Base-by-base conservation (phyloP, 768 basidiomycete genomes). In the Bullera alba region DNA sequence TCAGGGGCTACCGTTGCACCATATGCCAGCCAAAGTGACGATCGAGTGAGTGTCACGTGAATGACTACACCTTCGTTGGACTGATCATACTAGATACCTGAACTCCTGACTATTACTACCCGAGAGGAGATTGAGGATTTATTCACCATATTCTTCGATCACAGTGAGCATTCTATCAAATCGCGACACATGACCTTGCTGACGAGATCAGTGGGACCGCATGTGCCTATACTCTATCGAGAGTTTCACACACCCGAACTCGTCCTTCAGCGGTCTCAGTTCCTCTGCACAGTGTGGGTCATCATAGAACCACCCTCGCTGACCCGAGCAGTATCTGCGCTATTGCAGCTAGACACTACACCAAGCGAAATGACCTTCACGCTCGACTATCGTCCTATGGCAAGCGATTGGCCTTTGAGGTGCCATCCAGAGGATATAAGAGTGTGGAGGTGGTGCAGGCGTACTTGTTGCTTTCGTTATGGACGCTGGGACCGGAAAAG, bases 391-490 rank as follows among this genome's bases (percentile, higher is more conserved):
- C 70, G 17, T 56, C 67, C 0, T 79, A 91, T 28, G 85, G 86
- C 2, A 86, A 87, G 65, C 84, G 86, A 60, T 80, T 96, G 17
- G 86, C 92, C 0, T 96, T 92, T 47, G 73, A 74, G 28, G 70
- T 73, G 8, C 70, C 71, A 2, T 63, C 69, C 7, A 53, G 62
- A 52, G 73, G 73, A 3, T 73, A 71, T 56, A 74, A 74, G 72
- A 86, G 85, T 12, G 84, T 92, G 42, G 89, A 95, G 74, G 89
- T 93, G 53, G 87, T 92, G 3, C 92, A 99, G 67, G 93, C 90
- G 0, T 99, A 95, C 71, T 75, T 96, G 17, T 76, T 99, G 7
- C 81, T 96, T 46, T 78, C 85, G 2, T 73, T 89, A 14, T 97
- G 88, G 85, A 89, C 91, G 5, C 84, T 88, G 59, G 91, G 91